phyloP scores from a whole-genome alignment of 306 rosid species.

The Cucurbita maxima region DNA sequence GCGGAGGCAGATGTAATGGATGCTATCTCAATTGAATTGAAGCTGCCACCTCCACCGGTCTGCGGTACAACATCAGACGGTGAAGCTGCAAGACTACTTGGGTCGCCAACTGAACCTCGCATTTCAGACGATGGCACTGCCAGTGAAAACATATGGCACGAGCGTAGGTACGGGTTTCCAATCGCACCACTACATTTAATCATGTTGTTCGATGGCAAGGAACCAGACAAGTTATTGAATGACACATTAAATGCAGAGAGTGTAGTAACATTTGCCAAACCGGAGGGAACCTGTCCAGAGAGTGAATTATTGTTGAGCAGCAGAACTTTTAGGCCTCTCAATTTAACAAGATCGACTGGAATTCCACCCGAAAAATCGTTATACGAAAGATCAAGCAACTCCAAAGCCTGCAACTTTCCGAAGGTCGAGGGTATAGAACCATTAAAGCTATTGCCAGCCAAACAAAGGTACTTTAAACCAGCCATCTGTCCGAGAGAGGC shows the following conservation, averaged over 20 bases:
- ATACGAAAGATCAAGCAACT: slow-evolving; percentile 63
- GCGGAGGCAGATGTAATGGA: slow-evolving; percentile 92
- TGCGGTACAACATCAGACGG: slow-evolving; percentile 15
- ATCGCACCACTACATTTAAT: slow-evolving; percentile 66
- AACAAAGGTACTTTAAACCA: slow-evolving; percentile 43
- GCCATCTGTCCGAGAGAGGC: slow-evolving; percentile 38
- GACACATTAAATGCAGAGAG: slow-evolving; percentile 71
- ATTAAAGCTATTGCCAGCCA: slow-evolving; percentile 49
- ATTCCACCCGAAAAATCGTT: slow-evolving; percentile 68
- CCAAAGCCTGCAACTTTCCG: slow-evolving; percentile 47
- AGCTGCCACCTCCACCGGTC: slow-evolving; percentile 17
- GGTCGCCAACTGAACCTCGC: slow-evolving; percentile 27
- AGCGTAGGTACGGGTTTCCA: slow-evolving; percentile 47
- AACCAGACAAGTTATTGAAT: slow-evolving; percentile 85
- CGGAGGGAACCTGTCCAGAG: slow-evolving; percentile 73
- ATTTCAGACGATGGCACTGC: slow-evolving; percentile 30
- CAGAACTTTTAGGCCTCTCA: slow-evolving; percentile 45
- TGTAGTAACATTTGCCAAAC: slow-evolving; percentile 50
- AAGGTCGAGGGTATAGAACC: slow-evolving; percentile 52
- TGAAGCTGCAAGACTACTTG: slow-evolving; percentile 25
- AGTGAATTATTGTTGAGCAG: slow-evolving; percentile 64
- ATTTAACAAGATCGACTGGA: slow-evolving; percentile 44
- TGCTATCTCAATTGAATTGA: slow-evolving; percentile 83
- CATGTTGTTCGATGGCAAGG: slow-evolving; percentile 42
- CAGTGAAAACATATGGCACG: slow-evolving; percentile 37